phyloP scores from a whole-genome alignment of 2,329 filamentous ascomycete species.

The Trichophyton simii region DNA sequence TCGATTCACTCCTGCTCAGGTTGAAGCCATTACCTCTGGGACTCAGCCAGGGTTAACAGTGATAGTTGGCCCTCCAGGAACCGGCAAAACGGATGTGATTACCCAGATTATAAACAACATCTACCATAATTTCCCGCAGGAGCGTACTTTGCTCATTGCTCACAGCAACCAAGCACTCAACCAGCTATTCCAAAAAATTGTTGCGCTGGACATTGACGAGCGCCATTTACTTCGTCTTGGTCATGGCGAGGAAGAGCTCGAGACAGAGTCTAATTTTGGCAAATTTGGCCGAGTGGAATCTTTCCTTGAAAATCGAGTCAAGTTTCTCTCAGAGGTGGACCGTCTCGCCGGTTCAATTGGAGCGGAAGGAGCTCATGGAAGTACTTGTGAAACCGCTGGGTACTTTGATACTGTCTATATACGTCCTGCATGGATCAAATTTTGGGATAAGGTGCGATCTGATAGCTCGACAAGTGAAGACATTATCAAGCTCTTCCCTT shows the following conservation, averaged over 20 bases:
- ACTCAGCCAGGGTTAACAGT: conserved; percentile 89
- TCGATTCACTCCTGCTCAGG: conserved; percentile 80
- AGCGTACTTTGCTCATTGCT: conserved; percentile 82
- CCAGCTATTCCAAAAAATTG: conserved; percentile 94
- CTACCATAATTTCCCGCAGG: conserved; percentile 91
- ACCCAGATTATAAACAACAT: conserved; percentile 98
- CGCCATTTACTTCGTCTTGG: conserved; percentile 83
- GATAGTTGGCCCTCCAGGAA: conserved; percentile 88
- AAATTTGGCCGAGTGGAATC: conserved; percentile 92
- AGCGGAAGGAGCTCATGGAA: conserved; percentile 87
- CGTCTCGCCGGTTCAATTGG: conserved; percentile 72
- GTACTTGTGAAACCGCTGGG: conserved; percentile 88
- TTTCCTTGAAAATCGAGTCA: conserved; percentile 75
- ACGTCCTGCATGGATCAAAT: conserved; percentile 76
- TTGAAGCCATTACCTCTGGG: conserved; percentile 86
- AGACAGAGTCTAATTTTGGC: conserved; percentile 75
- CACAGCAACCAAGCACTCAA: conserved; percentile 98
- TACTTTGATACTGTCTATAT: conserved; percentile 95
- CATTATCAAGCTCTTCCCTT: conserved; percentile 67
- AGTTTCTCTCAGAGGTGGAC: conserved; percentile 70
- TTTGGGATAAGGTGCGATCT: conserved; percentile 52
- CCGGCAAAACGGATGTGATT: conserved; percentile 97
- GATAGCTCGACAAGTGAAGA: conserved; percentile 47
- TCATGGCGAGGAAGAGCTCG: conserved; percentile 88
- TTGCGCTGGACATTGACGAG: conserved; percentile 90